Evolutionary conservation across 139 green algal species (phyloP).

Genomic region (Chlorella ohadii): DNA sequence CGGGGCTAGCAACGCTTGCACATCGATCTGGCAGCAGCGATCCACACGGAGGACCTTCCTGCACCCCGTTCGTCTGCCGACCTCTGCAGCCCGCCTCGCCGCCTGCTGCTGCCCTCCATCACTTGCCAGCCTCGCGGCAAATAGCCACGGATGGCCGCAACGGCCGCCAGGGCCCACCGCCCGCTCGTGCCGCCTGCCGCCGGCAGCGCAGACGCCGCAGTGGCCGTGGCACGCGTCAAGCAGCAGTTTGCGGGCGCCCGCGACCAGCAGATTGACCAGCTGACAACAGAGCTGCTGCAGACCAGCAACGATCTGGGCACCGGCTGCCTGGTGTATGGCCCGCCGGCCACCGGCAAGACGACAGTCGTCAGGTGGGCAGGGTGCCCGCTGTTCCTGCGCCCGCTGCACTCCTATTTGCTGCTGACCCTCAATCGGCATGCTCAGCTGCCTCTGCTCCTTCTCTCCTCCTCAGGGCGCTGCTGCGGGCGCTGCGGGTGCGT

Average conservation of each 20-base stretch:
- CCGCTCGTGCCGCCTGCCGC: no score
- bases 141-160: no score
- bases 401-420: no score
- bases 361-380: slow-evolving; percentile 44
- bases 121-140: no score
- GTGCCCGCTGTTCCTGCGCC: neutral
- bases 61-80: no score
- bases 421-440: no score
- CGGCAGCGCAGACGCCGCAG: neutral
- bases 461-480: slow-evolving; percentile 23
- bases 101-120: neutral
- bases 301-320: neutral
- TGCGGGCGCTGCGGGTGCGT: slow-evolving; percentile 19
- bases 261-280: neutral
- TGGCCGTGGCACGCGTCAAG: neutral
- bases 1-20: no score
- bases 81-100: no score
- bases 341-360: slow-evolving; percentile 56
- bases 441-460: no score
- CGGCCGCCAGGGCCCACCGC: no score
- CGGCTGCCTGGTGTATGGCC: slow-evolving; percentile 60
- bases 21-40: no score
- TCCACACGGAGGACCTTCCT: no score
- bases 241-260: neutral
- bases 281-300: neutral